phyloP scores from a whole-genome alignment of 345 rosid species.

The Zanthoxylum bungeanum region DNA sequence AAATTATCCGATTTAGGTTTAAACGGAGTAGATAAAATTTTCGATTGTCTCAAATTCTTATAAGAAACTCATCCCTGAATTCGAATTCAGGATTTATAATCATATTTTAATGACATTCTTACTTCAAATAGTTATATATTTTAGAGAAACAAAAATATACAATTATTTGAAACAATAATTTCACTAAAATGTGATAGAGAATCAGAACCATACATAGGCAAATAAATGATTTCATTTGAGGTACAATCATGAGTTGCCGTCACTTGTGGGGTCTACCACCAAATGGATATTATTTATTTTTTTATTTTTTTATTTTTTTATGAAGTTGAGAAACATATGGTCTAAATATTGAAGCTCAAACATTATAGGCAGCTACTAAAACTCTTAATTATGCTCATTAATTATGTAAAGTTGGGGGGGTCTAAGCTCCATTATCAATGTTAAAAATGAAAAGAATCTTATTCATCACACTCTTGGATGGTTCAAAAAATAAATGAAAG shows the following conservation, averaged over 20 bases:
- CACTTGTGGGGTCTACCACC: slow-evolving; percentile 3
- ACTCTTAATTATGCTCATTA: neutral
- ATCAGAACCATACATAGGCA: neutral
- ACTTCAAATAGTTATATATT: no score
- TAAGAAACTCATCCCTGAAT: no score
- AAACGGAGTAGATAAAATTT: no score
- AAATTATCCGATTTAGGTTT: no score
- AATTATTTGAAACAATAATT: no score
- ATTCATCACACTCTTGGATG: no score
- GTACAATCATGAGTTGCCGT: neutral
- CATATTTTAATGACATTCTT: no score
- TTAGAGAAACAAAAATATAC: no score
- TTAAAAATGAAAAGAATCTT: no score
- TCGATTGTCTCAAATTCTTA: no score
- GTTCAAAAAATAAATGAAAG: no score
- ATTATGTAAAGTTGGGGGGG: neutral
- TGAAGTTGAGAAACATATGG: neutral
- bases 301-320: neutral
- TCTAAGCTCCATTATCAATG: slow-evolving; percentile 1
- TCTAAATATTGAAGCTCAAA: neutral
- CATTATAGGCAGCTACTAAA: neutral
- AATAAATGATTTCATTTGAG: neutral
- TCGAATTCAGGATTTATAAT: no score
- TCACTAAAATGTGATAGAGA: neutral
- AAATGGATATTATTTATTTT: neutral